phyloP scores from a whole-genome alignment of 345 rosid genomes.

The Salix exigua region DNA sequence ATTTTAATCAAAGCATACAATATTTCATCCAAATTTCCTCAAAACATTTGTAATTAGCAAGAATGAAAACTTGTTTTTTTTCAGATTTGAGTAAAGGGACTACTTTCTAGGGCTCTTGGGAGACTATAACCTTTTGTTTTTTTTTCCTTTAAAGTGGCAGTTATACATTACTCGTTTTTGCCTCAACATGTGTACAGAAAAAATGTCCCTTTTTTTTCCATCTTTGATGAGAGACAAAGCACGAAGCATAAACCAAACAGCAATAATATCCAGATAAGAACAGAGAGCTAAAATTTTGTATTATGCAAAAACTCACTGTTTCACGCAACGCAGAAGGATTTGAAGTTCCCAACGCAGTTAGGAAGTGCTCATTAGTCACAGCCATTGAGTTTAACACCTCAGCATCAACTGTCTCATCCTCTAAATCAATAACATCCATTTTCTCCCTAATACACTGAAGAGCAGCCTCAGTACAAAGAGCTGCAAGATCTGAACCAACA shows the following conservation, averaged over 20 bases:
- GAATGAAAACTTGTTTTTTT: neutral
- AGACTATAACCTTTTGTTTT: neutral
- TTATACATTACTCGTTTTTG: neutral
- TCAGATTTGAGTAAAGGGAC: neutral
- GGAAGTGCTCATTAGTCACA: slow-evolving; percentile 14
- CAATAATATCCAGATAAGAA: neutral
- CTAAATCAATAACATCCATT: slow-evolving; percentile 15
- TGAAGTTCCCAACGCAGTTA: slow-evolving; percentile 4
- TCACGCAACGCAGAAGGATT: slow-evolving; percentile 14
- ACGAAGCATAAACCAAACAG: neutral
- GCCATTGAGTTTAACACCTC: slow-evolving; percentile 13
- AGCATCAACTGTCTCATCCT: slow-evolving; percentile 14
- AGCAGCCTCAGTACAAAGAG: slow-evolving; percentile 17
- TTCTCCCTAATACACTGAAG: slow-evolving; percentile 16
- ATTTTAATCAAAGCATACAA: neutral
- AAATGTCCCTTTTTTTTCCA: too few relatives aligned
- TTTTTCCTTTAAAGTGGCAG: neutral
- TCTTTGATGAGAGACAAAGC: neutral
- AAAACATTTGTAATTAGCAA: neutral
- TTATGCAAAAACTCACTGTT: slow-evolving; percentile 1
- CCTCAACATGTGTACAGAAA: too few relatives aligned
- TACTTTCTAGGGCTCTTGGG: neutral
- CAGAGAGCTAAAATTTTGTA: too few relatives aligned
- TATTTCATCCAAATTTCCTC: neutral
- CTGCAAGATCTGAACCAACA: slow-evolving; percentile 20